Base-by-base conservation (phyloP, 2,329 filamentous ascomycete species). In the Orbilia oligospora region DNA sequence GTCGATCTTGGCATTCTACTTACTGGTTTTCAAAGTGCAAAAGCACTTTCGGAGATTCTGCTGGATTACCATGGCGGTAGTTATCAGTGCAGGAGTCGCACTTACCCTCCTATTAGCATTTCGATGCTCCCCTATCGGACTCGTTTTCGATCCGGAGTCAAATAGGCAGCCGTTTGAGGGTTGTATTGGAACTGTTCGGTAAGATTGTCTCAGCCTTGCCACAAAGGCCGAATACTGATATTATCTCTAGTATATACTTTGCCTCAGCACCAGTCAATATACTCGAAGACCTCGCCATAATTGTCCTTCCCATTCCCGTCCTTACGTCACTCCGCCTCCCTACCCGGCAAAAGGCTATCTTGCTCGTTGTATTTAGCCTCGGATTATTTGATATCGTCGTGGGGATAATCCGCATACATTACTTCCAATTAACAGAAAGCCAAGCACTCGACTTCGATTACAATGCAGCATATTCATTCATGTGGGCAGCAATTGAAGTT, bases 401-500 rank as follows among this genome's bases (percentile, higher is more conserved):
- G 61, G 94, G 97, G 83, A 93, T 97, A 3, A 88, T 97, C 38
- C 89, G 95, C 58, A 95, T 97, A 80, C 94, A 93, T 81, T 97
- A 97, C 83, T 87, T 97, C 38, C 94, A 97, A 83, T 64, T 77
- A 36, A 89, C 90, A 79, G 93, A 93, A 66, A 87, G 89, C 56
- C 84, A 84, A 65, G 83, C 85, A 2, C 82, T 84, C 1, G 86
- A 90, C 73, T 90, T 90, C 81, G 85, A 88, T 69, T 93, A 90
- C 90, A 94, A 95, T 83, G 92, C 93, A 0, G 93, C 93, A 0
- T 85, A 94, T 4, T 93, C 93, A 0, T 91, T 97, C 83, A 95
- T 97, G 92, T 98, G 94, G 95, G 95, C 92, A 16, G 92, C 91
- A 12, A 90, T 97, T 68, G 94, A 97, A 84, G 93, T 97, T 82